Evolutionary conservation across 2,329 filamentous ascomycete genomes (phyloP), one percentile per base, ranked within the genome.

Genomic region (Colletotrichum falcatum): DNA sequence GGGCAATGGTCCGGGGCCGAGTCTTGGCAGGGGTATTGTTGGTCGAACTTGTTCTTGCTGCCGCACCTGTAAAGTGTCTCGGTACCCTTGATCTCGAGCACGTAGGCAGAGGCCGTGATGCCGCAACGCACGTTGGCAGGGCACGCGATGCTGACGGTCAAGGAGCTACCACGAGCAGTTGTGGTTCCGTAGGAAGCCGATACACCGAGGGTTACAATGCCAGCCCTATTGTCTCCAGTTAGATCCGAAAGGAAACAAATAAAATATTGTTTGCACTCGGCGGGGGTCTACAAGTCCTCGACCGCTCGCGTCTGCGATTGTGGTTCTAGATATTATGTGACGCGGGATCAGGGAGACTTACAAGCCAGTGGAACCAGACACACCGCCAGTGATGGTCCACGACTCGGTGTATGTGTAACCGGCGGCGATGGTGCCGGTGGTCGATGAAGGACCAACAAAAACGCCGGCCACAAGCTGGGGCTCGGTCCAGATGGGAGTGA

Each of bases 41-140:
- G 8, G 26, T 51, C 48, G 23, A 18, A 51, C 26, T 28, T 51
- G 48, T 30, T 20, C 26, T 30, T 51, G 48, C 48, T 51, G 48
- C 48, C 48, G 48, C 48, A 51, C 26, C 48, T 26, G 14, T 51
- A 51, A 26, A 51, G 28, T 26, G 26, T 30, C 48, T 51, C 48
- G 16, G 48, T 51, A 3, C 48, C 48, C 1, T 51, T 51, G 14
- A 51, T 16, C 48, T 51, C 48, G 14, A 51, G 48, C 8, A 51
- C 48, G 48, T 51, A 51, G 26, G 48, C 2, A 18, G 48, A 51
- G 14, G 48, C 48, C 48, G 48, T 51, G 14, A 51, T 18, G 16
- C 48, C 48, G 48, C 48, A 51, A 51, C 48, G 48, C 16, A 51
- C 48, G 26, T 51, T 51, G 26, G 48, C 48, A 14, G 48, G 48